Evolutionary conservation across 768 basidiomycete genomes (phyloP).

Genomic region (Panaeolus papilionaceus): DNA sequence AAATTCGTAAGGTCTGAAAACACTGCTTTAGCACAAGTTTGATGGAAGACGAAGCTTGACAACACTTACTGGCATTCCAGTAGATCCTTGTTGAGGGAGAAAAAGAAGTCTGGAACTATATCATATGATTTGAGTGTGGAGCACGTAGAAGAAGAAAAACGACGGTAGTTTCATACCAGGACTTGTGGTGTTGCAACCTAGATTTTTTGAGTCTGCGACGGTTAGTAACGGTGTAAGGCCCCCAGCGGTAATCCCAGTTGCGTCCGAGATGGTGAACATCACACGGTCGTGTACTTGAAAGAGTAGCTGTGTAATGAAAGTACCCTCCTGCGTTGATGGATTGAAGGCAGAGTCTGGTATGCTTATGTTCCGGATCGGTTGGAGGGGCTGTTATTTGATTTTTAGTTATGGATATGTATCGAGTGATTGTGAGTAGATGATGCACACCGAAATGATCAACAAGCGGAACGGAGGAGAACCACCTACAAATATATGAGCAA

Average conservation of each 20-base stretch:
- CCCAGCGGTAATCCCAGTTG: slow-evolving; percentile 33
- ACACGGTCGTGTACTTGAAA: slow-evolving; percentile 22
- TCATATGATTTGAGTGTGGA: neutral
- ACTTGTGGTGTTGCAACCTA: slow-evolving; percentile 31
- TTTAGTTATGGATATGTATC: neutral
- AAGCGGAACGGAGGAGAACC: slow-evolving; percentile 34
- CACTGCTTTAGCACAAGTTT: neutral
- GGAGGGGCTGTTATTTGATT: slow-evolving; percentile 27
- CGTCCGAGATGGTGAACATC: slow-evolving; percentile 35
- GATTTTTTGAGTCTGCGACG: slow-evolving; percentile 27
- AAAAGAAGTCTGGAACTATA: slow-evolving; percentile 35
- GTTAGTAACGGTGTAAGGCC: slow-evolving; percentile 30
- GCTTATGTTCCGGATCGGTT: slow-evolving; percentile 31
- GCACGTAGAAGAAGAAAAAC: neutral
- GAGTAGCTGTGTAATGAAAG: slow-evolving; percentile 26
- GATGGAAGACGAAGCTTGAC: neutral
- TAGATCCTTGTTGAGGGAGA: slow-evolving; percentile 31
- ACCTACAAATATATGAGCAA: slow-evolving; percentile 22
- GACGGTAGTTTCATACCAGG: slow-evolving; percentile 25
- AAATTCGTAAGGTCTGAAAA: slow-evolving; percentile 32
- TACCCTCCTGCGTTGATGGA: slow-evolving; percentile 21
- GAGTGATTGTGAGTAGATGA: neutral
- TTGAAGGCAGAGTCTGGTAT: slow-evolving; percentile 31
- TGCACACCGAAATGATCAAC: slow-evolving; percentile 32
- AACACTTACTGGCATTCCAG: slow-evolving; percentile 35